Percentiles rank a stretch among this genome's conserved stretches.
phyloP scores from a whole-genome alignment of 208 protist genomes.

The Ichthyophonus hoferi region DNA sequence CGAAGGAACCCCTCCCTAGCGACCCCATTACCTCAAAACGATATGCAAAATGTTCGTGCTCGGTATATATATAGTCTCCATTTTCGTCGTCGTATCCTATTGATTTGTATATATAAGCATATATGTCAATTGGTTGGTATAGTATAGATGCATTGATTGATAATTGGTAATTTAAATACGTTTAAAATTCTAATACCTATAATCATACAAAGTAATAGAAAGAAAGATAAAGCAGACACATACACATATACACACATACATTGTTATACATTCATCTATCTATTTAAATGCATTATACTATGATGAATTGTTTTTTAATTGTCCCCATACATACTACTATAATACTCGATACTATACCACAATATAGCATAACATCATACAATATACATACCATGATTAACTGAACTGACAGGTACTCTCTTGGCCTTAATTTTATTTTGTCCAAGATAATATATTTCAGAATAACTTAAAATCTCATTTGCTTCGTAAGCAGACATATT shows the following conservation, averaged over 20 bases:
- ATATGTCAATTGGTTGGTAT: too few species aligned
- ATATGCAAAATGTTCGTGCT: slow-evolving; percentile 83
- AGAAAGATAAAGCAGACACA: background rate
- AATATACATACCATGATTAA: background rate
- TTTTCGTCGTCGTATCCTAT: slow-evolving; percentile 80
- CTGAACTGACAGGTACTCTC: background rate
- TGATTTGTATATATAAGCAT: background rate
- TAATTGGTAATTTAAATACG: too few species aligned
- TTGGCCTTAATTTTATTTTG: slow-evolving; percentile 12
- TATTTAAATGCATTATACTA: too few species aligned
- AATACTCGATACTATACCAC: too few species aligned
- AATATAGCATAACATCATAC: background rate
- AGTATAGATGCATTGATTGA: too few species aligned
- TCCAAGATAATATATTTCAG: slow-evolving; percentile 7
- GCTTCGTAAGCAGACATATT: background rate
- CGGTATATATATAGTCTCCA: slow-evolving; percentile 76
- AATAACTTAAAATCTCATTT: background rate
- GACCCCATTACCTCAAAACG: slow-evolving; percentile 74
- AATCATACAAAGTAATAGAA: background rate
- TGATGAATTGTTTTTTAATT: too few species aligned
- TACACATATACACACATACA: background rate
- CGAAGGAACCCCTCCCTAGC: slow-evolving; percentile 81
- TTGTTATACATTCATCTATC: background rate
- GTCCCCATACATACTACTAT: too few species aligned
- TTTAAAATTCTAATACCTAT: too few species aligned